A percentile compares a stretch with the other conserved stretches of the same genome.
Evolutionary conservation across 495 filamentous ascomycete genomes (phyloP).

Genomic region (Aspergillus coremiiformis): DNA sequence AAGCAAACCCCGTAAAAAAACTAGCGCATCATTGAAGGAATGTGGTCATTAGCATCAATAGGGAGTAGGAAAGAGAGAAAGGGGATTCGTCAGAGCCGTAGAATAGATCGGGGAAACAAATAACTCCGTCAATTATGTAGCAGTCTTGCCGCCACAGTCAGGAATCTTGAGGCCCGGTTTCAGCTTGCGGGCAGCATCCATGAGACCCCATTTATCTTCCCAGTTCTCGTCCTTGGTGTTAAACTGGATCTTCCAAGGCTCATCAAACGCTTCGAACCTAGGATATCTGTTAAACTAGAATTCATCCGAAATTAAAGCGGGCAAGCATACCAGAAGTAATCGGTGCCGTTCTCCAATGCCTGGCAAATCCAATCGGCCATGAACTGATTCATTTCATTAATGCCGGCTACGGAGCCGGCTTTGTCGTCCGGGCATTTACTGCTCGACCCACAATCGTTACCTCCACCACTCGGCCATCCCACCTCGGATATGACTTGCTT

Average conservation of each 20-base stretch:
- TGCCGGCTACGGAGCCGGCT: slow-evolving; percentile 64
- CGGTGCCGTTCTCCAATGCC: slow-evolving; percentile 67
- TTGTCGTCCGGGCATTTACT: slow-evolving; percentile 46
- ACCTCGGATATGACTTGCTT: slow-evolving; percentile 76
- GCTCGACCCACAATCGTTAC: slow-evolving; percentile 63
- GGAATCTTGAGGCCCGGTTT: slow-evolving; percentile 84
- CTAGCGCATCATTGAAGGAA: background rate
- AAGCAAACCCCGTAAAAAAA: background rate
- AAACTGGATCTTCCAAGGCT: slow-evolving; percentile 82
- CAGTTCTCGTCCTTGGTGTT: slow-evolving; percentile 65
- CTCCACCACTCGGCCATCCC: slow-evolving; percentile 85
- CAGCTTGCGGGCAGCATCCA: slow-evolving; percentile 79
- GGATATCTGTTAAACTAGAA: background rate
- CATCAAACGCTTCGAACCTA: slow-evolving; percentile 89
- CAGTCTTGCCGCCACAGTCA: slow-evolving; percentile 72
- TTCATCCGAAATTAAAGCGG: background rate
- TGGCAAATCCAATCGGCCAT: slow-evolving; percentile 83
- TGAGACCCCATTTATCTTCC: slow-evolving; percentile 95
- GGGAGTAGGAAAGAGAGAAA: background rate
- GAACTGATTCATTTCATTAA: slow-evolving; percentile 77
- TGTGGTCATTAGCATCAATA: background rate
- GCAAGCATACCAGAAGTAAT: slow-evolving; percentile 78
- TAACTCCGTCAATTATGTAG: slow-evolving; percentile 19
- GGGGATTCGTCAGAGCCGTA: background rate
- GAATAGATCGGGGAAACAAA: background rate